Base-by-base conservation (phyloP, 2,329 filamentous ascomycete genomes). In the Penicillium fuscoglaucum region DNA sequence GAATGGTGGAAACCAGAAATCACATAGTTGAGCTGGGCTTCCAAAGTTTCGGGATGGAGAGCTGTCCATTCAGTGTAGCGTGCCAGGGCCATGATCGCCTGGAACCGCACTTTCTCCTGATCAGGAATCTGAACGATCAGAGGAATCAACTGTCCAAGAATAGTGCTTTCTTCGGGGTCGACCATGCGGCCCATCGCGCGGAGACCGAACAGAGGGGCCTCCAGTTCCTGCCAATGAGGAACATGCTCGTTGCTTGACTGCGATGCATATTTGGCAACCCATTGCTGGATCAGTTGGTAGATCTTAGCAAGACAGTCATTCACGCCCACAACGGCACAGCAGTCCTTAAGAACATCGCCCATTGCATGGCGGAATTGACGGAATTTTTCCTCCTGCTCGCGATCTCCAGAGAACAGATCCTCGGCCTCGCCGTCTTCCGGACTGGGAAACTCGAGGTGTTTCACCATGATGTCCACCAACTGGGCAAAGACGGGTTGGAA, bases 21-120 rank as follows among this genome's bases (percentile, higher is more conserved):
- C 69, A 99, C 96, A 77, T 96, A 99, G 69, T 91, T 92, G 72
- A 99, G 90, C 75, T 99, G 95, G 9, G 90, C 84, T 74, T 96
- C 90, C 9, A 99, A 82, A 46, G 93, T 96, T 58, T 97, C 91
- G 0, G 93, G 91, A 70, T 99, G 95, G 48, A 91, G 87, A 6
- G 95, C 87, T 0, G 96, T 99, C 95, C 95, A 99, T 75, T 98
- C 93, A 0, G 96, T 99, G 72, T 99, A 99, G 61, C 95, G 86
- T 39, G 92, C 95, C 24, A 99, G 84, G 3, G 96, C 93, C 92
- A 99, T 97, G 70, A 98, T 96, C 6, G 93, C 93, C 62, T 96
- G 93, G 76, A 99, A 99, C 8, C 93, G 91, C n/a, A 99, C 84
- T 79, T 98, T 99, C 76, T 98, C 91, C 69, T 99, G 95, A 70